These are phyloP conservation scores for Auxenochlorella pyrenoidosa DNA, from an alignment of 139 green algal genomes.

Conservation along the genomic window DNA sequence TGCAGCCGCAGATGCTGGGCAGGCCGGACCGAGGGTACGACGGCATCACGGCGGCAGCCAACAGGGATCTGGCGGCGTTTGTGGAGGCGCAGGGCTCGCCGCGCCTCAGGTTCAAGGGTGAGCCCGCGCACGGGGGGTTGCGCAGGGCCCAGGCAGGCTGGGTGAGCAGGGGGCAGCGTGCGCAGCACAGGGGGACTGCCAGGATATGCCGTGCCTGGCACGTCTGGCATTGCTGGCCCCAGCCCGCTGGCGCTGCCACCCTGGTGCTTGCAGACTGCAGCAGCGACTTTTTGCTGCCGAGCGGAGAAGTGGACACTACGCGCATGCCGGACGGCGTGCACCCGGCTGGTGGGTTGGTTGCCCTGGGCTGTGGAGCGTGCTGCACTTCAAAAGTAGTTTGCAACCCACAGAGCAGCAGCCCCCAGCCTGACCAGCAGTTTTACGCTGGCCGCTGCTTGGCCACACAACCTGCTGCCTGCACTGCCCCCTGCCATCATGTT, in stretches of 20 bases:
- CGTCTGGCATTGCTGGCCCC: neutral
- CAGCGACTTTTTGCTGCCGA: neutral
- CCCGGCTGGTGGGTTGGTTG: neutral
- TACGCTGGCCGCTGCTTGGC: neutral
- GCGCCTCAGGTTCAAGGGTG: constrained; percentile 10
- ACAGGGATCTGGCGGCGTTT: neutral
- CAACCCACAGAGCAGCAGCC: neutral
- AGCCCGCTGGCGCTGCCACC: neutral
- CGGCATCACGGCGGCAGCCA: neutral
- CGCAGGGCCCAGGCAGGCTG: too few relatives aligned
- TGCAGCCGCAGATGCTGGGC: constrained; percentile 7
- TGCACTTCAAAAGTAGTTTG: too few relatives aligned
- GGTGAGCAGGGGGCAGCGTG: too few relatives aligned
- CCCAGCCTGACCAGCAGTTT: neutral
- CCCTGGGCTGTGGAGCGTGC: neutral
- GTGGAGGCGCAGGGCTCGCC: neutral
- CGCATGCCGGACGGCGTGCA: constrained; percentile 19
- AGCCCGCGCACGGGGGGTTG: neutral
- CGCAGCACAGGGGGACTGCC: too few relatives aligned
- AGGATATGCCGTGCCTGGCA: too few relatives aligned
- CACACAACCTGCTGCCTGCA: neutral
- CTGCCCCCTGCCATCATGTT: neutral
- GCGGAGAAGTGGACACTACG: neutral
- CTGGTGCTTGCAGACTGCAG: constrained; percentile 8
- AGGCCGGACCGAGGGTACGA: neutral